A percentile compares a stretch with the other conserved stretches of the same genome.
phyloP scores from a whole-genome alignment of 305 asterid genomes.

The Rubia balearica region DNA sequence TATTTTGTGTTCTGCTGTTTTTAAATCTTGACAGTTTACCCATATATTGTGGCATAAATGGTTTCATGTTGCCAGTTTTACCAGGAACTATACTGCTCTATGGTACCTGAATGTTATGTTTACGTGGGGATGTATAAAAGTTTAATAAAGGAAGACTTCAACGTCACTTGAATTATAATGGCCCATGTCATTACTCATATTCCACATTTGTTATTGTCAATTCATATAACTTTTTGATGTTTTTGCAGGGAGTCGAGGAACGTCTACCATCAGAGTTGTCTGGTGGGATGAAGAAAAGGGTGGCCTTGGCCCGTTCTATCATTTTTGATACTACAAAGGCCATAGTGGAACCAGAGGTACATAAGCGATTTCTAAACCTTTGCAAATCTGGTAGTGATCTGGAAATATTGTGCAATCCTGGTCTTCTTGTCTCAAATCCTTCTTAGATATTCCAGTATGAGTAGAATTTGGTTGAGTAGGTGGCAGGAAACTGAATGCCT shows the following conservation, averaged over 20 bases:
- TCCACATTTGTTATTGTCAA: slow-evolving; percentile 2
- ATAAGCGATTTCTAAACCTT: slow-evolving; percentile 17
- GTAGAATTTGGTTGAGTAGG: neutral
- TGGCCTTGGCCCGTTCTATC: slow-evolving; percentile 95
- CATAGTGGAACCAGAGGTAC: slow-evolving; percentile 88
- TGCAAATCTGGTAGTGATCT: neutral
- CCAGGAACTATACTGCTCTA: neutral
- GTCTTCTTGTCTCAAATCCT: neutral
- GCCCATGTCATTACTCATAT: neutral
- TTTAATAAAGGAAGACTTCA: neutral
- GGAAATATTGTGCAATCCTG: neutral
- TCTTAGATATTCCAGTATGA: neutral
- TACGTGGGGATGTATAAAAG: neutral
- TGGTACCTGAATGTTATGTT: neutral
- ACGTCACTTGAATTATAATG: neutral
- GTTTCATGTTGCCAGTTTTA: neutral
- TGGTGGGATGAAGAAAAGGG: slow-evolving; percentile 99
- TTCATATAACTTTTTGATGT: slow-evolving; percentile 17
- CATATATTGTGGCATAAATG: neutral
- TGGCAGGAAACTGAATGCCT: neutral
- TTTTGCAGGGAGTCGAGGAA: slow-evolving; percentile 84
- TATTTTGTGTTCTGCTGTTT: neutral
- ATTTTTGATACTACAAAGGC: slow-evolving; percentile 81
- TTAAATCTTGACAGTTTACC: neutral
- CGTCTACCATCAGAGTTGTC: slow-evolving; percentile 94